phyloP scores from a whole-genome alignment of 768 basidiomycete species.

The Sporobolomyces phaffii region DNA sequence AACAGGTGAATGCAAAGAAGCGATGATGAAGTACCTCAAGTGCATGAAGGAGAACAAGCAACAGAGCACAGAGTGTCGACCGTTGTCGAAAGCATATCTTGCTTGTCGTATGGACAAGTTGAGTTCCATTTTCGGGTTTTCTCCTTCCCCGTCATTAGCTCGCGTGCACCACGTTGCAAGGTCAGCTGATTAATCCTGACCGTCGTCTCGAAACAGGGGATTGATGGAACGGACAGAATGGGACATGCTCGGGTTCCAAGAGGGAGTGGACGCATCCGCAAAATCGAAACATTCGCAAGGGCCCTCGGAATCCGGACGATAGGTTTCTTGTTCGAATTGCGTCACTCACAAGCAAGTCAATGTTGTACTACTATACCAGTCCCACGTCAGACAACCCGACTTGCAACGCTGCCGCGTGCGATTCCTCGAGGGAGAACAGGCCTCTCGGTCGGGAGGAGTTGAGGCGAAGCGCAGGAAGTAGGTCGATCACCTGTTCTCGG shows the following conservation, averaged over 20 bases:
- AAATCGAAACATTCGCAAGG: slow-evolving; percentile 27
- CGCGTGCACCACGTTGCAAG: not conserved
- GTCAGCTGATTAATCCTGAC: not conserved
- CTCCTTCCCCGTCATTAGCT: not conserved
- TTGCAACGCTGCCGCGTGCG: too few species aligned
- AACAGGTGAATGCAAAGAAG: slow-evolving; percentile 50
- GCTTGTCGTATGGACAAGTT: slow-evolving; percentile 51
- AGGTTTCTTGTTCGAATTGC: too few species aligned
- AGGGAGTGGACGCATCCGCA: slow-evolving; percentile 12
- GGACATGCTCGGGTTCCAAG: slow-evolving; percentile 46
- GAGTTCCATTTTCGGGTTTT: slow-evolving; percentile 14
- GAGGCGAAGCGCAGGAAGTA: too few species aligned
- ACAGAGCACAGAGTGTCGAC: slow-evolving; percentile 47
- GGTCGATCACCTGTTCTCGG: too few species aligned
- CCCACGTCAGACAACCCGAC: too few species aligned
- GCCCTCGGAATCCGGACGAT: slow-evolving; percentile 2
- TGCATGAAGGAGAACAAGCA: slow-evolving; percentile 47
- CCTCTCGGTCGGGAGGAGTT: too few species aligned
- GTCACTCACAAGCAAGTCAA: too few species aligned
- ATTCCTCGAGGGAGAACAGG: too few species aligned
- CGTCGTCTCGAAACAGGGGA: slow-evolving; percentile 36
- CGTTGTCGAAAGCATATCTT: slow-evolving; percentile 47
- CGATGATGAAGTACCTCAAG: slow-evolving; percentile 48
- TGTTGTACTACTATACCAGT: slow-evolving; percentile 5
- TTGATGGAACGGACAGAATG: slow-evolving; percentile 49